Base-by-base conservation (phyloP, 2,329 filamentous ascomycete genomes). In the Coleophoma cylindrospora region DNA sequence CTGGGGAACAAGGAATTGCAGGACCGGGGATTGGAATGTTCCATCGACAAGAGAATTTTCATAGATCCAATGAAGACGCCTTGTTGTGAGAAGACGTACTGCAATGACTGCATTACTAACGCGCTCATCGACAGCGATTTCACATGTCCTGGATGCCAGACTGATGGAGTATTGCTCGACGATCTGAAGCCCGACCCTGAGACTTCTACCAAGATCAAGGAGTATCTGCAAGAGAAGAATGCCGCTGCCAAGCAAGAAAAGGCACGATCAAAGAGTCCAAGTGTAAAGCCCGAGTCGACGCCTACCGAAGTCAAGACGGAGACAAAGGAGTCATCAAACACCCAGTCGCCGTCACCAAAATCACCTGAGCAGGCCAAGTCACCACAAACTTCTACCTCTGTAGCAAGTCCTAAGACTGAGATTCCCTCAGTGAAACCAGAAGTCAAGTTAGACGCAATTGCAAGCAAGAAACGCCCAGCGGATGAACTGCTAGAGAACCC, bases 81-180 rank as follows among this genome's bases (percentile, higher is more conserved):
- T 60, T 99, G 94, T 81, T 99, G 94, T 79, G 83, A 88, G 74
- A 95, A 88, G 81, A 96, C 91, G 67, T 99, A 95, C 79, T 99
- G 94, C 80, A 94, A 94, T 82, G 91, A 96, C 70, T 99, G 94
- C 86, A 96, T 99, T 74, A 95, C 94, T 69, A 96, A 96, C 81
- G 89, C 91, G 72, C 85, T 99, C 72, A 92, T 96, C 73, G 91
- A 97, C 77, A 94, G 87, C 81, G 94, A 99, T 79, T 91, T 99
- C 73, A 79, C 91, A 70, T 99, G 94, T 71, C 94, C 94, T 57
- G 86, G 85, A 61, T 99, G 94, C 76, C 83, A 89, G 71, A 87
- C 86, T 56, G 91, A 96, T 67, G 89, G 89, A 64, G 89, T 96
- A 57, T 77, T 96, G 63, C 88, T 97, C 72, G 92, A 96, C 78